Conservation (phyloP, 2,329 filamentous ascomycete genomes). For the Beauveria scarabaeidicola region DNA sequence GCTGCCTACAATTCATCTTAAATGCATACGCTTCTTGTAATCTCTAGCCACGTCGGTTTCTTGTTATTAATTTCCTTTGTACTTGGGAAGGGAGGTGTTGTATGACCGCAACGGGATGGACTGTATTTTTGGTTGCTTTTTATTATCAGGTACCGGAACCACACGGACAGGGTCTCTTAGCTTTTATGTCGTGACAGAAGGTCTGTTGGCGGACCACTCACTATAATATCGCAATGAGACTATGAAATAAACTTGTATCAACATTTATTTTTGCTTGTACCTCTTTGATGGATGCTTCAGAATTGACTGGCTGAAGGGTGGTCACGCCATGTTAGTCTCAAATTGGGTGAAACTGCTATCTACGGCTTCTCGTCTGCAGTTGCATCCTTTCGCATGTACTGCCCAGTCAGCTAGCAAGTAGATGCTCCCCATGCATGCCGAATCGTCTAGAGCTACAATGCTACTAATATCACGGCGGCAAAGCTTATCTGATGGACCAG, state of each 20-base stretch:
- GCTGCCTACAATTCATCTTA: slow-evolving; percentile 60
- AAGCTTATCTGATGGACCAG: not conserved
- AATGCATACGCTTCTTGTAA: slow-evolving; percentile 14
- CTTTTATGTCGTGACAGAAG: slow-evolving; percentile 10
- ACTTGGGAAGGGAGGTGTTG: slow-evolving; percentile 29
- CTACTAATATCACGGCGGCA: not conserved
- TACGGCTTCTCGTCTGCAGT: not conserved
- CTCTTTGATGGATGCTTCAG: not conserved
- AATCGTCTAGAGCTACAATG: not conserved
- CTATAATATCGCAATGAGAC: slow-evolving; percentile 11
- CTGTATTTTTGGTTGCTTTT: slow-evolving; percentile 27
- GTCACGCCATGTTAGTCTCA: not conserved
- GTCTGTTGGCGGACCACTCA: slow-evolving; percentile 4
- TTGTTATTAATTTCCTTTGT: slow-evolving; percentile 26
- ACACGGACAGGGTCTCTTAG: slow-evolving; percentile 25
- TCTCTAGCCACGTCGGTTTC: slow-evolving; percentile 19
- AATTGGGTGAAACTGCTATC: not conserved
- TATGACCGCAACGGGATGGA: slow-evolving; percentile 33
- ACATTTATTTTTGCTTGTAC: not conserved
- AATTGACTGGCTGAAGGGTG: too few relatives aligned
- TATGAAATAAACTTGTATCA: slow-evolving; percentile 9
- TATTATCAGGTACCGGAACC: slow-evolving; percentile 22
- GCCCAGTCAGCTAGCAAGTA: too few relatives aligned
- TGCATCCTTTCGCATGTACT: not conserved
- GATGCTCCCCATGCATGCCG: not conserved